Evolutionary conservation across 495 filamentous ascomycete species (phyloP), one percentile per base, ranked within the genome.

Genomic region (Talaromyces nanjingensis): DNA sequence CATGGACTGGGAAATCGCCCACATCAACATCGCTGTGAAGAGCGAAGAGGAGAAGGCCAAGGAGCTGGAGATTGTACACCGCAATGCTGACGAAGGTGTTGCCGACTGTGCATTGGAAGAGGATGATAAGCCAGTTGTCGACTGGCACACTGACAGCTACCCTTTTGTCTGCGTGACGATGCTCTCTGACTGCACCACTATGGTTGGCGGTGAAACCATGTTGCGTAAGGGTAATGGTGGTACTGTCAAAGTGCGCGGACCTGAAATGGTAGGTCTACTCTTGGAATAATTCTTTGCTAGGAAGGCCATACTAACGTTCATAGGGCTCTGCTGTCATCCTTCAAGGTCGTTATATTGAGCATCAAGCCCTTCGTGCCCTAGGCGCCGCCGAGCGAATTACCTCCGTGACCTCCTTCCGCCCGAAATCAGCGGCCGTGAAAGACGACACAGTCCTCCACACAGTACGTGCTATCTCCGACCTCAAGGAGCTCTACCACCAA

Each of bases 151-250:
- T 33, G 89, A 91, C 67, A 87, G 85, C 66, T 91, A 91, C 68
- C 89, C 88, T 0, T 91, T 90, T 65, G 89, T 91, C 22, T 91
- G 89, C 67, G 87, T 91, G 45, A 79, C 86, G 14, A 91, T 91
- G 89, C 82, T 91, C 59, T 89, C 86, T 62, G 88, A 91, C 68
- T 86, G 85, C 54, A 83, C 78, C 1, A 76, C 79, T 29, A 91
- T 91, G 88, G 75, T 88, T 33, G 88, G 88, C 39, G 89, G 89
- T 6, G 89, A 91, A 72, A 91, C 88, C 18, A 87, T 85, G 9
- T 73, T 90, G 33, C 77, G 80, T 58, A 89, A 81, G 4, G 86
- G 81, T 3, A 78, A 71, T 54, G 86, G 86, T 2, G 83, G 86
- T 20, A 77, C 90, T 31, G 74, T 87, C 69, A 89, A 89, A 73